Evolutionary conservation across 176 grass and related monocot species (phyloP).

Genomic region (Pontederia paniculata): DNA sequence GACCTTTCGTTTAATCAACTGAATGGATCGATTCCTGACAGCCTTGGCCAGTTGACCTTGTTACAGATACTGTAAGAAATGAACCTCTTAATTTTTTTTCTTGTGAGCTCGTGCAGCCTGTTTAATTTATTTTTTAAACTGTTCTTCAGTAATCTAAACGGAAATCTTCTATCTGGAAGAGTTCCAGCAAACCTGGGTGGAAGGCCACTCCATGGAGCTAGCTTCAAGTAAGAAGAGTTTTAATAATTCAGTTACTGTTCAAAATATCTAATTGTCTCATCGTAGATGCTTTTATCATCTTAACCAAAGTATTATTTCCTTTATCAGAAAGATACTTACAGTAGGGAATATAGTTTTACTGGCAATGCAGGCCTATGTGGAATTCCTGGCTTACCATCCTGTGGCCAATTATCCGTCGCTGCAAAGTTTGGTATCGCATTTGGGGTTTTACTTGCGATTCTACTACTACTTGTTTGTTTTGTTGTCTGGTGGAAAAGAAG

Average conservation of each 20-base stretch:
- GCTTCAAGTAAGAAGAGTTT: slow-evolving; percentile 64
- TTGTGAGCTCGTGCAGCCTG: background rate
- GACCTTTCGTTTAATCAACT: slow-evolving; percentile 83
- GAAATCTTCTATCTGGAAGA: slow-evolving; percentile 76
- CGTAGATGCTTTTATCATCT: background rate
- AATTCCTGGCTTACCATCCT: slow-evolving; percentile 72
- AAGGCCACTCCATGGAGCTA: slow-evolving; percentile 80
- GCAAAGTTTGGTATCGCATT: slow-evolving; percentile 80
- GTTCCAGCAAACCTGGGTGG: slow-evolving; percentile 81
- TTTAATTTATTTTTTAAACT: background rate
- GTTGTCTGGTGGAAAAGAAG: slow-evolving; percentile 89
- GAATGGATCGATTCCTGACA: slow-evolving; percentile 91
- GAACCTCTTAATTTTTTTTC: background rate
- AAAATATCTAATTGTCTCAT: no score
- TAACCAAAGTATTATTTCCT: background rate
- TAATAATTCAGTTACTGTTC: background rate
- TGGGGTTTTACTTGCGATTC: slow-evolving; percentile 39
- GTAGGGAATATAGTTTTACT: slow-evolving; percentile 50
- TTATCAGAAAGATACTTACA: slow-evolving; percentile 9
- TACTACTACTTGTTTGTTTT: slow-evolving; percentile 51
- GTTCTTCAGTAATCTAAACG: slow-evolving; percentile 71
- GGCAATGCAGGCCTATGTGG: slow-evolving; percentile 78
- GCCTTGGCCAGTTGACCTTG: slow-evolving; percentile 49
- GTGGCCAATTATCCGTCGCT: slow-evolving; percentile 73
- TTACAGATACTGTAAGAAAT: slow-evolving; percentile 67